Evolutionary conservation across 2,329 filamentous ascomycete species (phyloP).

Genomic region (Pseudocercospora crystallina): DNA sequence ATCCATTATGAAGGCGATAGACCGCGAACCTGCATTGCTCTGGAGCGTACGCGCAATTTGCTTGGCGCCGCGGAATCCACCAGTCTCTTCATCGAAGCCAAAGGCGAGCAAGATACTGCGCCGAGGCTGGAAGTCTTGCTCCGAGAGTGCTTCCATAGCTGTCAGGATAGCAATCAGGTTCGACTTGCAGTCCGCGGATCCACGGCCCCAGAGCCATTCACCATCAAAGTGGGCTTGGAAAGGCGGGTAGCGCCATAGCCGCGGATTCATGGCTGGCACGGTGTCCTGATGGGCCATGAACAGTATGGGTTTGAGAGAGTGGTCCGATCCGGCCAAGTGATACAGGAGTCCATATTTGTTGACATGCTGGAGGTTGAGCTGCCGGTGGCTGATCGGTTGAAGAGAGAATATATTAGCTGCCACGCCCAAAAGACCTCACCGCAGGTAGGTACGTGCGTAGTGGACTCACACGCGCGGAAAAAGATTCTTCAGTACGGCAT

Average conservation of each 20-base stretch:
- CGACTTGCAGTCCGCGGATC: conserved; percentile 62
- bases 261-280: conserved; percentile 57
- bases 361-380: conserved; percentile 53
- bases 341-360: conserved; percentile 62
- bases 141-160: conserved; percentile 56
- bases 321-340: conserved; percentile 56
- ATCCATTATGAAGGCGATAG: conserved; percentile 41
- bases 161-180: conserved; percentile 59
- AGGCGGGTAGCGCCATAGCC: conserved; percentile 61
- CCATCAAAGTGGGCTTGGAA: conserved; percentile 61
- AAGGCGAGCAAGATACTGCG: conserved; percentile 60
- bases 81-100: conserved; percentile 65
- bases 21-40: conserved; percentile 40
- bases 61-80: conserved; percentile 52
- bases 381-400: conserved; percentile 36
- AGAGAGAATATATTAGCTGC: too few relatives aligned
- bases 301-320: conserved; percentile 54
- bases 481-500: too few relatives aligned
- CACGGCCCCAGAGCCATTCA: conserved; percentile 61
- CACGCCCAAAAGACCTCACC: too few relatives aligned
- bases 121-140: conserved; percentile 52
- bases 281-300: conserved; percentile 66
- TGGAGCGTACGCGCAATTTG: conserved; percentile 43
- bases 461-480: too few relatives aligned
- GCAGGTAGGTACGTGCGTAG: too few relatives aligned